A percentile compares a stretch with the other conserved stretches of the same genome.
phyloP scores from a whole-genome alignment of 768 basidiomycete genomes.

The Auricularia heimuer region DNA sequence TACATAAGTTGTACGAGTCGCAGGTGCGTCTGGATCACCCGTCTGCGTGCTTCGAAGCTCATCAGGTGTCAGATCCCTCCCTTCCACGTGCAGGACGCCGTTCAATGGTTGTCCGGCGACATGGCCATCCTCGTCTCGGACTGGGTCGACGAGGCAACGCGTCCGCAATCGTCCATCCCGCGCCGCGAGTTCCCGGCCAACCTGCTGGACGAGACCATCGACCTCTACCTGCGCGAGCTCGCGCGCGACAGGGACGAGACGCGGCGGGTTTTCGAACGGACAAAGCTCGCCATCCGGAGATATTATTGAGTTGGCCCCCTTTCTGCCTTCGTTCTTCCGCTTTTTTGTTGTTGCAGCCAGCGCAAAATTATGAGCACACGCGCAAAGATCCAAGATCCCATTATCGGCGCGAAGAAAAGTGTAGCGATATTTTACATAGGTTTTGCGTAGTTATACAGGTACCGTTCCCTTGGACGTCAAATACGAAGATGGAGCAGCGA shows the following conservation, averaged over 20 bases:
- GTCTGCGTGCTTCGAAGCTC: background rate
- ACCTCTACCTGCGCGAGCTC: slow-evolving; percentile 65
- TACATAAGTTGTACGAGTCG: slow-evolving; percentile 81
- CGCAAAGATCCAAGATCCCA: no score
- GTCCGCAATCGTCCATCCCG: slow-evolving; percentile 55
- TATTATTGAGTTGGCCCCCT: slow-evolving; percentile 45
- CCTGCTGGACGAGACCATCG: slow-evolving; percentile 61
- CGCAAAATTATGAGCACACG: no score
- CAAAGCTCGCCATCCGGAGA: slow-evolving; percentile 60
- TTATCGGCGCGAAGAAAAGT: no score
- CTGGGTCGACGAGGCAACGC: slow-evolving; percentile 70
- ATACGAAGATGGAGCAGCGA: no score
- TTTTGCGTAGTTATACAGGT: no score
- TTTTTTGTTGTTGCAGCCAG: background rate
- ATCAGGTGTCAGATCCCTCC: slow-evolving; percentile 52
- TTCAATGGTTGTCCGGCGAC: slow-evolving; percentile 71
- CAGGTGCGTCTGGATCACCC: slow-evolving; percentile 40
- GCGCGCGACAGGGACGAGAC: slow-evolving; percentile 54
- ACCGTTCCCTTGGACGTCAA: no score
- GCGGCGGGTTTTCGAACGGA: slow-evolving; percentile 51
- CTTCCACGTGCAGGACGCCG: slow-evolving; percentile 71
- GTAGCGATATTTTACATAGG: no score
- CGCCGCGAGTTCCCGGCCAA: slow-evolving; percentile 68
- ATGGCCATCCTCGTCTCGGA: slow-evolving; percentile 72
- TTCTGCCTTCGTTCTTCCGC: background rate